Base-by-base conservation (phyloP, 169 alveolate species). In the Hepatocystis sp. region DNA sequence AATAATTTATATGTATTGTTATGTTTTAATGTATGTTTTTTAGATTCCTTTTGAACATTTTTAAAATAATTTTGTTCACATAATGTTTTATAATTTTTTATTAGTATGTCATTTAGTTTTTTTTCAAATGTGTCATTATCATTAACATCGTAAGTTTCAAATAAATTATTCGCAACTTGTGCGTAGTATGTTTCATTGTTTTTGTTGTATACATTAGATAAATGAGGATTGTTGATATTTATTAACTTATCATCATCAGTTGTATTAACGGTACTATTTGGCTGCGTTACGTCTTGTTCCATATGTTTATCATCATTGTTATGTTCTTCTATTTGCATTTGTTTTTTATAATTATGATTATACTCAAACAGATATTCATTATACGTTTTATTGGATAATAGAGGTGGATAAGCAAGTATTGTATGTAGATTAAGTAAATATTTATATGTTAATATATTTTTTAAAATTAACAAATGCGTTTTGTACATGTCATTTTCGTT, bases 401-500 rank as follows among this genome's bases (percentile, higher is more conserved):
- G 66, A 15, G 15, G 3, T 11, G 86, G 86, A 63, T 71, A 71
- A 3, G 71, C 2, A 10, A 71, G 66, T n/a, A 64, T 34, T 27
- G 86, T 71, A 63, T 71, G 86, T 4, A 71, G 17, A 71, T 71
- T 58, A 36, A 71, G 25, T 34, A 71, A 27, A 30, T 71, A 71
- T 49, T 71, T 71, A 56, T 58, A 71, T 11, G 86, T 71, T 30
- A 71, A 49, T 15, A 58, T 27, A 23, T 58, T 71, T 71, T 71
- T 71, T 44, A 71, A 47, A 25, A 71, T 56, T 42, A 34, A 71
- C 19, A 21, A 5, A 21, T 71, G 86, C 13, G 46, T 58, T 49
- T 71, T 56, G 36, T 71, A 56, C 55, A 71, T 56, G 30, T 71
- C 65, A 13, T 58, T 71, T 36, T 42, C 30, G 32, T 27, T 13